Conservation (phyloP, 495 filamentous ascomycete species). For the Penicillium samsonianum region DNA sequence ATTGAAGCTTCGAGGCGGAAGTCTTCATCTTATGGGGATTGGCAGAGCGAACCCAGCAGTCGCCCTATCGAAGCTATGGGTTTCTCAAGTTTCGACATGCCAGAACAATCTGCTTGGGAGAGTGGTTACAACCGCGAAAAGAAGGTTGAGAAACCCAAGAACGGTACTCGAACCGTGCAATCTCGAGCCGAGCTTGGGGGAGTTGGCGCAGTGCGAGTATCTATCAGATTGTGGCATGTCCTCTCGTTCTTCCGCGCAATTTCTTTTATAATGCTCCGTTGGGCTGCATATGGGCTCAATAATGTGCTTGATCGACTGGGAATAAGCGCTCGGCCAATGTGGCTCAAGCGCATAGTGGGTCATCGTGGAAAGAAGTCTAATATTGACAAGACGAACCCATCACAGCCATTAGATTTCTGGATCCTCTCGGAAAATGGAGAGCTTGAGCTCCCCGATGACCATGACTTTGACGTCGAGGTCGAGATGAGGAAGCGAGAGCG, state of each 20-base stretch:
- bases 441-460: constrained; percentile 55
- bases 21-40: constrained; percentile 21
- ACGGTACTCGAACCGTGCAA: constrained; percentile 36
- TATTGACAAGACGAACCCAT: constrained; percentile 17
- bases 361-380: constrained; percentile 23
- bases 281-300: constrained; percentile 56
- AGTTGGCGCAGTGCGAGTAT: constrained; percentile 73
- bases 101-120: constrained; percentile 40
- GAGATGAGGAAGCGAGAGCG: constrained; percentile 63
- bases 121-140: constrained; percentile 72
- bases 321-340: constrained; percentile 60
- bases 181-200: constrained; percentile 57
- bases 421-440: constrained; percentile 56
- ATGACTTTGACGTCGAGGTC: constrained; percentile 73
- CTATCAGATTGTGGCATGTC: constrained; percentile 70
- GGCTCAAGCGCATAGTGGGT: constrained; percentile 51
- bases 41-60: constrained; percentile 35
- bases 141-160: constrained; percentile 55
- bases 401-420: constrained; percentile 58
- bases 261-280: constrained; percentile 62
- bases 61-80: constrained; percentile 34
- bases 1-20: constrained; percentile 43
- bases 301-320: constrained; percentile 60
- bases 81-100: constrained; percentile 37
- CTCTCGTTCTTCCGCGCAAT: constrained; percentile 74